Conservation (phyloP, 2,329 filamentous ascomycete genomes). For the Hypoxylon sp. region DNA sequence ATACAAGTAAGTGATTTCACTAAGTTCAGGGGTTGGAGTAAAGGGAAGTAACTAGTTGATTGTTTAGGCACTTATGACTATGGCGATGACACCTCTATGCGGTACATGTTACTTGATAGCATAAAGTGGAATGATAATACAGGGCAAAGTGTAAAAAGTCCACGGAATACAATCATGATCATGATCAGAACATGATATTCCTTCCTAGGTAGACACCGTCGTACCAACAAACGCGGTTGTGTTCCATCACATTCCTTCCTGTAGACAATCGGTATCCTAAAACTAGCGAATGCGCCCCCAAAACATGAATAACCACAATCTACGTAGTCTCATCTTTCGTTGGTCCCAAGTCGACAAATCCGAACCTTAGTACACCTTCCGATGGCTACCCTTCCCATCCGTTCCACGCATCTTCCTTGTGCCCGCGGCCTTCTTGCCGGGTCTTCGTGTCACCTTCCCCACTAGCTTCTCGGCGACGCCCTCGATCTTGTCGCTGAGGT, state of each 20-base stretch:
- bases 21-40: background rate
- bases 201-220: background rate
- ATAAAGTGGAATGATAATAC: background rate
- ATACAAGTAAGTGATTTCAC: conserved; percentile 7
- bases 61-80: background rate
- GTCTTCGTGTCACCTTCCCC: conserved; percentile 47
- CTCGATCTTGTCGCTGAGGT: conserved; percentile 50
- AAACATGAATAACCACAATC: background rate
- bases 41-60: background rate
- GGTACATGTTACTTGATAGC: background rate
- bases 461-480: conserved; percentile 50
- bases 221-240: background rate
- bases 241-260: background rate
- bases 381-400: conserved; percentile 47
- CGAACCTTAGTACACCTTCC: background rate
- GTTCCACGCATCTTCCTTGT: conserved; percentile 51
- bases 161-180: too few relatives aligned
- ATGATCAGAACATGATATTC: background rate
- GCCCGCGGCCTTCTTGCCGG: conserved; percentile 52
- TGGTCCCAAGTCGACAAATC: background rate
- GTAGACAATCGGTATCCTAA: background rate
- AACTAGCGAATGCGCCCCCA: background rate
- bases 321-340: background rate
- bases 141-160: background rate
- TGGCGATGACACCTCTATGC: background rate